Conservation (phyloP, 352 stramenopile genomes). For the Blastocystis sp. region DNA sequence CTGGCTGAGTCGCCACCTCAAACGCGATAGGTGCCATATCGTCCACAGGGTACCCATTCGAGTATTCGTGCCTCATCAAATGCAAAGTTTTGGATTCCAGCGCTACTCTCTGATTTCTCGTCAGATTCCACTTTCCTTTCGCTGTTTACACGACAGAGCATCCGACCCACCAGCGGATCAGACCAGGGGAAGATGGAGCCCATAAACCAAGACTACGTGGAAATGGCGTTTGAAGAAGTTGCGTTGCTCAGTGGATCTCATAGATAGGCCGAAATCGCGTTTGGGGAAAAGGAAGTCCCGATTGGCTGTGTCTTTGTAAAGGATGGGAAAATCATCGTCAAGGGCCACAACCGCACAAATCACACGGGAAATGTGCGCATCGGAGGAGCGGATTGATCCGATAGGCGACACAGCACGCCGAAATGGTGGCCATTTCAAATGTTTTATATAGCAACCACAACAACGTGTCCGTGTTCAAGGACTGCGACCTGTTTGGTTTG, state of each 20-base stretch:
- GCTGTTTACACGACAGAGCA: too few species aligned
- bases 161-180: too few species aligned
- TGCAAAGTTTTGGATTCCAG: too few species aligned
- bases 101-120: too few species aligned
- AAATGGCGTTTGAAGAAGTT: conserved; percentile 64
- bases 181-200: neutral
- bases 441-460: conserved; percentile 74
- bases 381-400: conserved; percentile 13
- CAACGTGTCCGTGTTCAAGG: conserved; percentile 12
- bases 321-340: conserved; percentile 76
- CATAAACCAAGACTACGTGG: conserved; percentile 65
- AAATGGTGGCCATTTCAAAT: conserved; percentile 83
- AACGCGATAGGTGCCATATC: too few species aligned
- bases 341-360: conserved; percentile 82
- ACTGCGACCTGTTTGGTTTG: neutral
- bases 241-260: neutral
- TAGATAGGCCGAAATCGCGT: conserved; percentile 78
- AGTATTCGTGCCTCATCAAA: too few species aligned
- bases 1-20: too few species aligned
- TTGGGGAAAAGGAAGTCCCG: conserved; percentile 81
- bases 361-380: conserved; percentile 71
- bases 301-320: conserved; percentile 86
- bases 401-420: conserved; percentile 83
- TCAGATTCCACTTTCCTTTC: too few species aligned
- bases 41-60: too few species aligned